These are phyloP conservation scores for Jamesozyma piceae DNA, from an alignment of 805 yeast species.

Conservation along the genomic window DNA sequence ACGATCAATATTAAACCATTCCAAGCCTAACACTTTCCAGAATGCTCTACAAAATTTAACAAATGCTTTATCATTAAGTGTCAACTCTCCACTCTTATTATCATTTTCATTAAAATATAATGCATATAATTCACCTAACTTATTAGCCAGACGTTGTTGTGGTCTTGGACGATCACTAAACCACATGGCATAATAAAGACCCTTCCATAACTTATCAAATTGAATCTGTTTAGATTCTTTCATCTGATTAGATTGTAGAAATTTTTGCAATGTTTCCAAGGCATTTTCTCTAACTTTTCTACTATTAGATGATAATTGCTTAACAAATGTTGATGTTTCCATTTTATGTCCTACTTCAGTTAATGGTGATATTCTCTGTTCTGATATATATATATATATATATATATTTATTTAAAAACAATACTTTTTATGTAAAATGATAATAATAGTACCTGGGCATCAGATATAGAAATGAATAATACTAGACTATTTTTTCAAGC, in stretches of 20 bases:
- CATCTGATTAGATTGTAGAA: slow-evolving; percentile 39
- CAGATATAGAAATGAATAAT: too few species aligned
- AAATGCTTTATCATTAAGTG: slow-evolving; percentile 28
- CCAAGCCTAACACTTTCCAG: slow-evolving; percentile 68
- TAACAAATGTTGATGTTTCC: slow-evolving; percentile 50
- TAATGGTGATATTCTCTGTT: too few species aligned
- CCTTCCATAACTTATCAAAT: slow-evolving; percentile 85
- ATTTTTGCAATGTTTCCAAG: slow-evolving; percentile 51
- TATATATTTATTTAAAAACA: too few species aligned
- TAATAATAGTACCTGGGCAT: too few species aligned
- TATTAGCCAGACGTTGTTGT: slow-evolving; percentile 74
- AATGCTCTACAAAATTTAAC: slow-evolving; percentile 59
- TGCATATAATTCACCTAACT: slow-evolving; percentile 44
- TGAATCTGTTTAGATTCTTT: slow-evolving; percentile 40
- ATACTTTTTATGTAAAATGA: too few species aligned
- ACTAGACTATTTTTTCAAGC: too few species aligned
- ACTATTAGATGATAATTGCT: slow-evolving; percentile 74
- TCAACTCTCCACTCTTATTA: slow-evolving; percentile 14
- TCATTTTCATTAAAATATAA: slow-evolving; percentile 26
- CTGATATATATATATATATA: too few species aligned
- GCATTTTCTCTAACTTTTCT: slow-evolving; percentile 67
- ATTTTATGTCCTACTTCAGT: too few species aligned
- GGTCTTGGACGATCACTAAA: slow-evolving; percentile 88
- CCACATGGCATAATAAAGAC: slow-evolving; percentile 95
- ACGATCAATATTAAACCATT: slow-evolving; percentile 80